Conservation (phyloP, 2,329 filamentous ascomycete species). For the Amauroascus verrucosus region DNA sequence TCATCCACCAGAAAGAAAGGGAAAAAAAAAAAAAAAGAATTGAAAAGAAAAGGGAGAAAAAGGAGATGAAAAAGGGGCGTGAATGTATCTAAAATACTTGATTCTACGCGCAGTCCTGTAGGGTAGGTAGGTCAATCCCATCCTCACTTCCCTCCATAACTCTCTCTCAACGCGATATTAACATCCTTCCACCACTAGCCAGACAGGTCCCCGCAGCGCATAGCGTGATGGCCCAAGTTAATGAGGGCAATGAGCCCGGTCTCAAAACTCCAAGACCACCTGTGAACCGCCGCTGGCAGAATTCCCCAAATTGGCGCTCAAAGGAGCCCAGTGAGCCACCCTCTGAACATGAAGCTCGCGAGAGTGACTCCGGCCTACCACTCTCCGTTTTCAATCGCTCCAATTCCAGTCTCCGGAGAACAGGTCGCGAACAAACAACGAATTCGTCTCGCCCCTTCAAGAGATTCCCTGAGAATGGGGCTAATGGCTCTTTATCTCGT, state of each 20-base stretch:
- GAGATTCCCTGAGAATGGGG: not conserved
- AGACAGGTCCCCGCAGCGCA: slow-evolving; percentile 2
- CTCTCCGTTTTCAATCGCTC: slow-evolving; percentile 5
- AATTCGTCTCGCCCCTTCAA: not conserved
- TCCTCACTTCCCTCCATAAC: not conserved
- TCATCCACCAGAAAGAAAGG: not conserved
- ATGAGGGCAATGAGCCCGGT: slow-evolving; percentile 10
- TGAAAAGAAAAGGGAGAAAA: not conserved
- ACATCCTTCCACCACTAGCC: not conserved
- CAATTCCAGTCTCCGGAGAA: not conserved
- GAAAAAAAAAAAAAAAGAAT: not conserved
- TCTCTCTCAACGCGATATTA: not conserved
- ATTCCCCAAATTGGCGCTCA: slow-evolving; percentile 15
- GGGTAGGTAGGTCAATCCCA: not conserved
- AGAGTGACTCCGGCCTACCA: not conserved
- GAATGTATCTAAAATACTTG: too few relatives aligned
- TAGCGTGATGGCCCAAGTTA: slow-evolving; percentile 3
- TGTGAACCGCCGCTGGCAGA: slow-evolving; percentile 14
- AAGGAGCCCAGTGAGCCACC: slow-evolving; percentile 1
- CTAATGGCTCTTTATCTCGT: not conserved
- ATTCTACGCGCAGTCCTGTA: not conserved
- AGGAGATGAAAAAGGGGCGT: too few relatives aligned
- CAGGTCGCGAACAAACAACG: not conserved
- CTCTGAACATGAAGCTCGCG: not conserved
- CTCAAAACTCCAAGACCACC: slow-evolving; percentile 7